These are phyloP conservation scores for Phaeosphaeriaceae sp. DNA, from an alignment of 2,329 filamentous ascomycete species.

Conservation along the genomic window DNA sequence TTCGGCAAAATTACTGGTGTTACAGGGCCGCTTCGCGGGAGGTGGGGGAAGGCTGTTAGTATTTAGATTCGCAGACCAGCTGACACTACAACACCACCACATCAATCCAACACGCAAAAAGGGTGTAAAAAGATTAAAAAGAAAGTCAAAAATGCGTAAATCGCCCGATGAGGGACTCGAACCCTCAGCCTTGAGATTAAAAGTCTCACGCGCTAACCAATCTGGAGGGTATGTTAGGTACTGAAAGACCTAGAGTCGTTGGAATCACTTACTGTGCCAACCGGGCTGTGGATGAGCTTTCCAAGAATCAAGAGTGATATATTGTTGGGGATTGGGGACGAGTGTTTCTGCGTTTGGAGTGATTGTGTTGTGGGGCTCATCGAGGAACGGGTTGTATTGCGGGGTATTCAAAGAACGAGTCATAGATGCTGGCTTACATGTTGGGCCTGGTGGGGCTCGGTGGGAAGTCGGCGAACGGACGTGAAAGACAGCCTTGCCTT, in stretches of 20 bases:
- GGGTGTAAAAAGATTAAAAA: background rate
- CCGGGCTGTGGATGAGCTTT: background rate
- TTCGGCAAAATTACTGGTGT: too few species aligned
- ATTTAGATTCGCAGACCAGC: too few species aligned
- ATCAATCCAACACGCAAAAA: too few species aligned
- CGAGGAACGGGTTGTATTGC: background rate
- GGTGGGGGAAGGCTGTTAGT: too few species aligned
- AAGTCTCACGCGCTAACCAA: slow-evolving; percentile 27
- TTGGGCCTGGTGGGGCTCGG: background rate
- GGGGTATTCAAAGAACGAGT: background rate
- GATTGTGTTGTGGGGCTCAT: background rate
- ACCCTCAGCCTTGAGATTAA: slow-evolving; percentile 30
- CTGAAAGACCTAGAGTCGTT: background rate
- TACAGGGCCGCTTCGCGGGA: too few species aligned
- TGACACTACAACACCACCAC: too few species aligned
- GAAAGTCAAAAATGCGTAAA: background rate
- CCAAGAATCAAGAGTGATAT: background rate
- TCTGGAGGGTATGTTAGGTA: background rate
- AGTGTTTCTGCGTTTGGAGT: background rate
- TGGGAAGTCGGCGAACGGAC: background rate
- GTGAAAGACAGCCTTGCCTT: background rate
- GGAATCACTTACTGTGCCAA: slow-evolving; percentile 7
- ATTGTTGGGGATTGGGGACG: background rate
- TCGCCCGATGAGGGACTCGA: slow-evolving; percentile 29
- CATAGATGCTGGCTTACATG: background rate